These are phyloP conservation scores for Colletotrichum tamarilloi DNA, from an alignment of 2,329 filamentous ascomycete genomes.

Conservation along the genomic window DNA sequence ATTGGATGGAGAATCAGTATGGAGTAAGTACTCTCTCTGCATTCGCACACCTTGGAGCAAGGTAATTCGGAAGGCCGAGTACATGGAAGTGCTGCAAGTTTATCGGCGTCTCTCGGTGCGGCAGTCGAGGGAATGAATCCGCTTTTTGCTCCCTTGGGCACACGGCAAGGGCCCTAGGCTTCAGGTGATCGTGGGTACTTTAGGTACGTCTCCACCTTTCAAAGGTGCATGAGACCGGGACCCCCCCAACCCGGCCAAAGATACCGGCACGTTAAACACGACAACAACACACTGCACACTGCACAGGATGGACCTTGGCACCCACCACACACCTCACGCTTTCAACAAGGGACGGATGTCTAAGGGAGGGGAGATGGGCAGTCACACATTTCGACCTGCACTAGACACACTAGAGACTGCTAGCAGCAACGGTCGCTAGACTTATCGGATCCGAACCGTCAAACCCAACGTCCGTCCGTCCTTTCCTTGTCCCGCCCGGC, in stretches of 20 bases:
- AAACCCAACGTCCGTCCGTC: constrained; percentile 4
- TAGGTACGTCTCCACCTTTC: constrained; percentile 7
- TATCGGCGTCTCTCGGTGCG: not conserved
- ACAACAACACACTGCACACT: not conserved
- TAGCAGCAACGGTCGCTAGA: not conserved
- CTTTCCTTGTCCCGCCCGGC: not conserved
- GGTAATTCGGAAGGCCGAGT: not conserved
- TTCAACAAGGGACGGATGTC: not conserved
- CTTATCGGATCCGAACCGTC: constrained; percentile 18
- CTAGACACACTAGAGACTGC: not conserved
- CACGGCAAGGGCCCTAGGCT: too few relatives aligned
- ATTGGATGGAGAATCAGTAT: not conserved
- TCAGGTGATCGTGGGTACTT: not conserved
- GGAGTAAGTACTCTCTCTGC: not conserved
- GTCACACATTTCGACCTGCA: not conserved
- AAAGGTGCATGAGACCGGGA: constrained; percentile 3
- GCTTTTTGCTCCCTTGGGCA: not conserved
- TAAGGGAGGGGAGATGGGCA: not conserved
- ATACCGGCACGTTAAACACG: constrained; percentile 1
- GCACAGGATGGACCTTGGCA: not conserved
- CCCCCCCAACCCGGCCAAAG: constrained; percentile 9
- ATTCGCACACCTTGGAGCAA: not conserved
- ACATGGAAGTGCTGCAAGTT: not conserved
- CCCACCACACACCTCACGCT: too few relatives aligned
- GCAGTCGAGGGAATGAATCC: not conserved